Percentiles rank a stretch among this genome's conserved stretches.
Evolutionary conservation across 768 basidiomycete species (phyloP).

Genomic region (Kwoniella heveanensis): DNA sequence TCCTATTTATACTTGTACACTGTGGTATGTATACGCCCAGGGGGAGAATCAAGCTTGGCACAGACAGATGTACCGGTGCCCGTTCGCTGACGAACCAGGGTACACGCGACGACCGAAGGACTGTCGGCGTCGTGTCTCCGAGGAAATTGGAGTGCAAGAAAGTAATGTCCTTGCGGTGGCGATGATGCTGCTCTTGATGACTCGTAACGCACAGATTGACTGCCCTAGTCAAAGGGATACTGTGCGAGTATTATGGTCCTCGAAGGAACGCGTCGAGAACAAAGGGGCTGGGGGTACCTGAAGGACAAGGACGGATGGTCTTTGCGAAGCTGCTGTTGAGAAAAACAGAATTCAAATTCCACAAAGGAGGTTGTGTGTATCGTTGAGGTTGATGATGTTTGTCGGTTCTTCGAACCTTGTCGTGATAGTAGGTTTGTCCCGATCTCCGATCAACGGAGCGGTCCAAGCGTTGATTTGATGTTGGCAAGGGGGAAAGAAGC

Average conservation of each 20-base stretch:
- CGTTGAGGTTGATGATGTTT: not conserved
- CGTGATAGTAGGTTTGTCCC: no score
- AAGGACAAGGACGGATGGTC: no score
- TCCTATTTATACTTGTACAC: not conserved
- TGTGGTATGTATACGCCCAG: no score
- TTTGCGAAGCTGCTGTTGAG: no score
- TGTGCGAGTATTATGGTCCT: not conserved
- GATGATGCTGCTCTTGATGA: not conserved
- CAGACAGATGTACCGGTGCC: no score
- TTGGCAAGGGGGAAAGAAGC: not conserved
- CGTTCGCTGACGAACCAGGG: not conserved
- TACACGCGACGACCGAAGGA: not conserved
- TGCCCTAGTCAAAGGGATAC: not conserved
- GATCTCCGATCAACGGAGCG: not conserved
- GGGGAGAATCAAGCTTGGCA: no score
- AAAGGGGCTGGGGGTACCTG: not conserved
- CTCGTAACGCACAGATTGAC: not conserved
- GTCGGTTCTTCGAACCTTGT: no score
- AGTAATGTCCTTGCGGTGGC: not conserved
- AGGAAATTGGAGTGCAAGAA: not conserved
- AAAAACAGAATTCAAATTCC: not conserved
- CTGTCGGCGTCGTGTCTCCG: not conserved
- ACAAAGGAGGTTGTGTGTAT: conserved; percentile 4
- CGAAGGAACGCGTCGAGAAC: conserved; percentile 2
- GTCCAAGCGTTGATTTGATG: not conserved